A percentile compares a stretch with the other conserved stretches of the same genome.
Conservation (phyloP, 306 rosid genomes). For the Canavalia gladiata region DNA sequence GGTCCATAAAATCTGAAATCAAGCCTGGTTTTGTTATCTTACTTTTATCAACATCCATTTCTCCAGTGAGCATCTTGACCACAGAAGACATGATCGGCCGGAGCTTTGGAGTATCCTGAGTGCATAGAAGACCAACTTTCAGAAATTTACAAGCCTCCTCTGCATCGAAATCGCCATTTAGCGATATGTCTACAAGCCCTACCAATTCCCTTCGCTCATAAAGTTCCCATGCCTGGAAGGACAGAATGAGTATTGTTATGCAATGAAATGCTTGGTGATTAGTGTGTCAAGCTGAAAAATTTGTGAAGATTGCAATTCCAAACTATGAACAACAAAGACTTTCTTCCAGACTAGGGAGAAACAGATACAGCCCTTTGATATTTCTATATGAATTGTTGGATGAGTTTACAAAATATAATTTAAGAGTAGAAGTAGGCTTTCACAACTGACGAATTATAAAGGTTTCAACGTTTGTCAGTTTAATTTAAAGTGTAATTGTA, state of each 20-base stretch:
- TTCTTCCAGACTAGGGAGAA: not conserved
- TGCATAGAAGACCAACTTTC: constrained; percentile 85
- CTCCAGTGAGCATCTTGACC: constrained; percentile 79
- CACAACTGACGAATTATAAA: not conserved
- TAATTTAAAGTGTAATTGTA: constrained; percentile 14
- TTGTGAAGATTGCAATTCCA: not conserved
- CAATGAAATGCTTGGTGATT: not conserved
- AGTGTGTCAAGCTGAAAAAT: not conserved
- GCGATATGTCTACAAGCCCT: constrained; percentile 64
- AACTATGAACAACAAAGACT: not conserved
- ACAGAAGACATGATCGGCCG: constrained; percentile 88
- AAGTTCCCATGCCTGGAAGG: constrained; percentile 78
- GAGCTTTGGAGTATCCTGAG: constrained; percentile 81
- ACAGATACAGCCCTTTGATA: not conserved
- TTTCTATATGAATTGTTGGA: not conserved
- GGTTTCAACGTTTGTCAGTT: not conserved
- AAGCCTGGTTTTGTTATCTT: constrained; percentile 82
- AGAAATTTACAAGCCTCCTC: constrained; percentile 82
- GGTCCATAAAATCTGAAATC: constrained; percentile 89
- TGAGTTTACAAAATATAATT: not conserved
- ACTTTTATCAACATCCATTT: constrained; percentile 54
- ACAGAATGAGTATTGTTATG: constrained; percentile 40
- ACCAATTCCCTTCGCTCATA: constrained; percentile 67
- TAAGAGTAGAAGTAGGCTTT: not conserved
- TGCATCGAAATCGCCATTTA: constrained; percentile 71